Evolutionary conservation across 352 stramenopile genomes (phyloP), one percentile per base, ranked within the genome.

Genomic region (Phytophthora chlamydospora): DNA sequence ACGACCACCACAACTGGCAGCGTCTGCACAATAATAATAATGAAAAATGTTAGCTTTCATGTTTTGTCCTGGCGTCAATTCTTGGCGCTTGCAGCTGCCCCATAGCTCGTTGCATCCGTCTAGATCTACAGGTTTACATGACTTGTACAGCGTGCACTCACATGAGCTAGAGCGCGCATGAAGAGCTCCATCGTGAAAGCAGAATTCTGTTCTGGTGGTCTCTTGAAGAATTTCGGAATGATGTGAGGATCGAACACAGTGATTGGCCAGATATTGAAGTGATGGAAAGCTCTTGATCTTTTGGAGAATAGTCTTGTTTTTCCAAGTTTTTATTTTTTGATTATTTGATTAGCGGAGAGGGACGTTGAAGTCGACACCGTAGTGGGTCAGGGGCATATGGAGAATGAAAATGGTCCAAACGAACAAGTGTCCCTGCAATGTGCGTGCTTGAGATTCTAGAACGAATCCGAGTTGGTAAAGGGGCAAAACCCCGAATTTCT

Each of bases 1-100:
- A 91, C 60, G 29, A 95, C 41, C 0, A 89, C 66, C 12, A 91
- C 33, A 4, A 73, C 47, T 2, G 86, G 84, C 7, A 92, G 58
- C 29, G 50, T 59, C 86, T 95, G 43, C 42, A 34, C 16, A 33
- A 43, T 3, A 41, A 38, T 9, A 39, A 32, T 6, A 29, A 58
- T n/a, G 34, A 4, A 38, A 52, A 42, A 35, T 44, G 11, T 55
- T 35, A 46, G 27, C 47, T 38, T 8, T 24, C 41, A 17, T 21
- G 41, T 52, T 58, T 42, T 40, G 7, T 61, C n/a, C 6, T 9
- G 7, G 31, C n/a, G 2, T 35, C 29, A 70, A 43, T 55, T 60
- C 27, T 46, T 0, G 21, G 54, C 38, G 36, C 40, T 60, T 43
- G 10, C 38, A 7, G 38, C 0, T 24, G 29, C 10, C 6, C 4